Conservation (phyloP, 306 rosid genomes). For the Prunus salicina region DNA sequence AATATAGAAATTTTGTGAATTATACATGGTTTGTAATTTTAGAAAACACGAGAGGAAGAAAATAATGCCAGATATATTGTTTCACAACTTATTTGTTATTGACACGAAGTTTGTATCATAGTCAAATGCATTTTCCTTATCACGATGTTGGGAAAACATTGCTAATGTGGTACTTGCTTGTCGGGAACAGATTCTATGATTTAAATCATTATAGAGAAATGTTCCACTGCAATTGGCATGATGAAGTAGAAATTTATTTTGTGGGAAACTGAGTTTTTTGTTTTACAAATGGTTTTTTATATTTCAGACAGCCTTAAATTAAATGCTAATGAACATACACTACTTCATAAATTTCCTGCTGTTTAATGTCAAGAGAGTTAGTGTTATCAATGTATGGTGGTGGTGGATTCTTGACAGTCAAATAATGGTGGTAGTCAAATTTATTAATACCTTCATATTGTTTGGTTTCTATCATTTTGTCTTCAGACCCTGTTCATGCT, state of each 20-base stretch:
- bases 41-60: not conserved
- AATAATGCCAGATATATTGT: not conserved
- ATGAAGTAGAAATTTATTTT: not conserved
- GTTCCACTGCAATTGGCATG: not conserved
- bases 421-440: not conserved
- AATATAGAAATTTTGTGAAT: not conserved
- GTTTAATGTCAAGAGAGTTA: not conserved
- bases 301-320: not conserved
- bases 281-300: not conserved
- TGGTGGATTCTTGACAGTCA: not conserved
- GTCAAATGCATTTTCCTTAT: not conserved
- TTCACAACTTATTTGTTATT: not conserved
- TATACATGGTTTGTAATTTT: not conserved
- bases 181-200: not conserved
- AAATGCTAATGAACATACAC: not conserved
- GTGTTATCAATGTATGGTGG: not conserved
- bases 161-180: not conserved
- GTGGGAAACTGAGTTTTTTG: not conserved
- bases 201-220: not conserved
- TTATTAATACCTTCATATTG: not conserved
- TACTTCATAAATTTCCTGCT: not conserved
- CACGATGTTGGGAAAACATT: not conserved
- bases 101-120: not conserved
- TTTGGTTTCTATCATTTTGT: constrained; percentile 2
- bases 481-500: constrained; percentile 22